A percentile compares a stretch with the other conserved stretches of the same genome.
phyloP scores from a whole-genome alignment of 2,329 filamentous ascomycete species.

The Sphaerulina musiva region DNA sequence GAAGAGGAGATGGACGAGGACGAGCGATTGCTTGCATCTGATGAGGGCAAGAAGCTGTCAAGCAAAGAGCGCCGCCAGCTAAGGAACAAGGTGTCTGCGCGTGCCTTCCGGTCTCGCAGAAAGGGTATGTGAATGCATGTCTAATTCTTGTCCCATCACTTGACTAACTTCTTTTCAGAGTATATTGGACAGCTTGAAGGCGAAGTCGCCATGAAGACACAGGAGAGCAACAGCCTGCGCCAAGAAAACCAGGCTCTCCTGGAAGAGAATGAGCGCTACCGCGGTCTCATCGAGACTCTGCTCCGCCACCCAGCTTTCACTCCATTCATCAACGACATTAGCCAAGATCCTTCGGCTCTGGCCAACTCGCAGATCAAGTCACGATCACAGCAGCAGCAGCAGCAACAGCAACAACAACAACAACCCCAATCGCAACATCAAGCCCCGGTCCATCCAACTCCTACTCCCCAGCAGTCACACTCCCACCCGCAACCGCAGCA shows the following conservation, averaged over 20 bases:
- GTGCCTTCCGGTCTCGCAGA: constrained; percentile 93
- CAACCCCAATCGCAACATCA: neutral
- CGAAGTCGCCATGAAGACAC: constrained; percentile 56
- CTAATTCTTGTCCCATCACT: neutral
- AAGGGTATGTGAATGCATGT: constrained; percentile 62
- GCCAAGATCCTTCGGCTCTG: constrained; percentile 36
- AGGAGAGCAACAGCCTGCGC: constrained; percentile 75
- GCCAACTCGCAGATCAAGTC: constrained; percentile 29
- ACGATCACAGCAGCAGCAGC: constrained; percentile 25
- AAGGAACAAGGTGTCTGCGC: constrained; percentile 97
- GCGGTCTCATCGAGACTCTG: constrained; percentile 71
- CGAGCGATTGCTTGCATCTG: constrained; percentile 84
- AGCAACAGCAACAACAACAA: constrained; percentile 13
- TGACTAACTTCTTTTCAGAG: constrained; percentile 61
- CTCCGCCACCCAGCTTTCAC: constrained; percentile 45
- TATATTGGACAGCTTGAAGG: constrained; percentile 92
- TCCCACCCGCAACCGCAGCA: constrained; percentile 28
- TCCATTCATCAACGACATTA: constrained; percentile 42
- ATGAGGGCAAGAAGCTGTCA: constrained; percentile 98
- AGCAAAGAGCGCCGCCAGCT: constrained; percentile 95
- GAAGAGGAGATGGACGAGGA: constrained; percentile 99
- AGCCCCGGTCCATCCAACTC: constrained; percentile 11
- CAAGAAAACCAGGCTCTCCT: constrained; percentile 63
- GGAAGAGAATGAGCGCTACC: constrained; percentile 50
- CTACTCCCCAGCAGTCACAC: constrained; percentile 16